These are phyloP conservation scores for Populus ilicifolia DNA, from an alignment of 345 rosid species.

Conservation along the genomic window DNA sequence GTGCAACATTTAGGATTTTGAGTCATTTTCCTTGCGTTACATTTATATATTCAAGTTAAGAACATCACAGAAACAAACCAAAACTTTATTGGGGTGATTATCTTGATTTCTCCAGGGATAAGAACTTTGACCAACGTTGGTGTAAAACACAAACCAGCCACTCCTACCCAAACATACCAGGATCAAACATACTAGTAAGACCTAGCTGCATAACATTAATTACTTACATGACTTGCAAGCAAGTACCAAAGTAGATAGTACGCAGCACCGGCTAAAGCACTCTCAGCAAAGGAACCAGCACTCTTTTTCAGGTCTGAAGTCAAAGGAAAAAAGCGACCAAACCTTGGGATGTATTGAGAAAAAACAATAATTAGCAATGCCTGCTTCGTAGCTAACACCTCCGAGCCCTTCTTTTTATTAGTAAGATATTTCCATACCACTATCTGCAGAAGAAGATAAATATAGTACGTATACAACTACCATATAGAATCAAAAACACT, in stretches of 20 bases:
- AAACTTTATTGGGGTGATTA: background rate
- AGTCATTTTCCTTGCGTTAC: background rate
- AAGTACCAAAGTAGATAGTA: slow-evolving; percentile 87
- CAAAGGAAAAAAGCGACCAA: slow-evolving; percentile 63
- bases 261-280: slow-evolving; percentile 81
- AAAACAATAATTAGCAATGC: slow-evolving; percentile 53
- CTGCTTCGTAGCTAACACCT: slow-evolving; percentile 56
- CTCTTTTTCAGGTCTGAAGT: slow-evolving; percentile 79
- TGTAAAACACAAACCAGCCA: background rate
- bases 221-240: slow-evolving; percentile 83
- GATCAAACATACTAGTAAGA: background rate
- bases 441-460: slow-evolving; percentile 36
- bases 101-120: background rate
- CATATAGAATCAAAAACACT: background rate
- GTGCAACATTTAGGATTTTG: background rate
- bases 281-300: slow-evolving; percentile 78
- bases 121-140: background rate
- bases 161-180: background rate
- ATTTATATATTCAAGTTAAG: background rate
- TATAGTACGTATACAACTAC: background rate
- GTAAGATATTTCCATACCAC: slow-evolving; percentile 64
- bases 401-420: slow-evolving; percentile 47
- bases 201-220: background rate
- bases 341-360: slow-evolving; percentile 74
- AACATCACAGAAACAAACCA: background rate